Base-by-base conservation (phyloP, 139 green algal genomes). In the Axilococcus clingmanii region DNA sequence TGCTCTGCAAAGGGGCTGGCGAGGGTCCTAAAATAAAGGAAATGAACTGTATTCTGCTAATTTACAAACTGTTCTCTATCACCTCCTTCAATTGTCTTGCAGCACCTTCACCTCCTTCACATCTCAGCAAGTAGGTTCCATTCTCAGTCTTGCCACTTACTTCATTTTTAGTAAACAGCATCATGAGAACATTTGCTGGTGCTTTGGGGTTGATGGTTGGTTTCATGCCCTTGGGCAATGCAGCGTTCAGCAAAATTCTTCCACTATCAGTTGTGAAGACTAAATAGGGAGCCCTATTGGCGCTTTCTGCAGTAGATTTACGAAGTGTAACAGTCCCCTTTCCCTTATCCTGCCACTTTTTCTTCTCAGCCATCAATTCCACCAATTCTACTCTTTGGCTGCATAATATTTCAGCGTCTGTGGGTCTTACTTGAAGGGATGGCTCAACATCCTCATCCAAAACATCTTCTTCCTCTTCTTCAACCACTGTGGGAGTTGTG, bases 321-420 rank as follows among this genome's bases (percentile, higher is more conserved):
- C 42, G 33, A 20, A 44, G 42, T 14, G 61, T 61, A 50, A 74
- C 41, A 56, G 65, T 60, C 28, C 65, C 65, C 14, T 15, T 17
- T 12, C 65, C 65, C 44, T 52, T 49, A 51, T 74, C 51, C 31
- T 52, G 40, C 65, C 65, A 74, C 32, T 71, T 74, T 32, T 71
- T 71, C 4, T 22, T 40, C 56, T 27, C 36, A 1, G n/a, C n/a
- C 2, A 23, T 30, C 32, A 57, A 53, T 30, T 14, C 46, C 14
- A 60, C 40, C 41, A 71, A 38, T 29, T 53, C 37, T 7, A 65
- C 22, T 38, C 63, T 45, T 28, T 59, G 33, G 38, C 55, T 58
- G 44, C 50, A 35, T 34, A 71, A 48, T 25, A 74, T 31, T 38
- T 72, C 52, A 19, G 31, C 45, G 16, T 43, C 56, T 24, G 38